These are phyloP conservation scores for Mycena filopes DNA, from an alignment of 768 basidiomycete species.

Conservation along the genomic window DNA sequence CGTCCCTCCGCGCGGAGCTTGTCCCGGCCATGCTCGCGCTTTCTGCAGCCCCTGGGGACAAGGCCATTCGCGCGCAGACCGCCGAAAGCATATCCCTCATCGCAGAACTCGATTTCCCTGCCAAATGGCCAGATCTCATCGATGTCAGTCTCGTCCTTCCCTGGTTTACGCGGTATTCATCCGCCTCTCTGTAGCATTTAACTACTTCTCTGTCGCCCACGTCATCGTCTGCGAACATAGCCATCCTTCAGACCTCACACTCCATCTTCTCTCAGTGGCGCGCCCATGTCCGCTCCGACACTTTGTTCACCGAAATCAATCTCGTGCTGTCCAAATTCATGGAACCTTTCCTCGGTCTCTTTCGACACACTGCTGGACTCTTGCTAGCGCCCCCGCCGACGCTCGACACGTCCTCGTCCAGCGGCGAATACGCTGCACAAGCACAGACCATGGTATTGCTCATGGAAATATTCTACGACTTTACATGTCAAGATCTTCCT, in stretches of 20 bases:
- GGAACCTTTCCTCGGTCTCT: slow-evolving; percentile 84
- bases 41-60: slow-evolving; percentile 73
- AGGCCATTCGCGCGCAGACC: slow-evolving; percentile 81
- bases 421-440: slow-evolving; percentile 58
- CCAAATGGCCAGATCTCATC: slow-evolving; percentile 87
- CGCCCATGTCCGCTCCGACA: slow-evolving; percentile 86
- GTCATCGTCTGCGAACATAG: slow-evolving; percentile 88
- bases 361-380: slow-evolving; percentile 69
- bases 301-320: slow-evolving; percentile 91
- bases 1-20: slow-evolving; percentile 75
- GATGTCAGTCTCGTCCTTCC: slow-evolving; percentile 69
- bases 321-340: slow-evolving; percentile 88
- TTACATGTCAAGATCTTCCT: slow-evolving; percentile 95
- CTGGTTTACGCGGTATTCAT: slow-evolving; percentile 9
- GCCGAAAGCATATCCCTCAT: slow-evolving; percentile 94
- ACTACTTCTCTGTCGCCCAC: slow-evolving; percentile 82
- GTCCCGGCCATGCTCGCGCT: slow-evolving; percentile 93
- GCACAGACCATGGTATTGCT: slow-evolving; percentile 83
- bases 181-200: slow-evolving; percentile 74
- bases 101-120: slow-evolving; percentile 92
- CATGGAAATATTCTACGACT: slow-evolving; percentile 90
- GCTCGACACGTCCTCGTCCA: slow-evolving; percentile 46
- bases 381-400: slow-evolving; percentile 57
- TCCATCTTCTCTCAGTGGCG: slow-evolving; percentile 97
- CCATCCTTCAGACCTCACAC: slow-evolving; percentile 93